These are phyloP conservation scores for Epipyxis sp. DNA, from an alignment of 108 stramenopile species.

Conservation along the genomic window DNA sequence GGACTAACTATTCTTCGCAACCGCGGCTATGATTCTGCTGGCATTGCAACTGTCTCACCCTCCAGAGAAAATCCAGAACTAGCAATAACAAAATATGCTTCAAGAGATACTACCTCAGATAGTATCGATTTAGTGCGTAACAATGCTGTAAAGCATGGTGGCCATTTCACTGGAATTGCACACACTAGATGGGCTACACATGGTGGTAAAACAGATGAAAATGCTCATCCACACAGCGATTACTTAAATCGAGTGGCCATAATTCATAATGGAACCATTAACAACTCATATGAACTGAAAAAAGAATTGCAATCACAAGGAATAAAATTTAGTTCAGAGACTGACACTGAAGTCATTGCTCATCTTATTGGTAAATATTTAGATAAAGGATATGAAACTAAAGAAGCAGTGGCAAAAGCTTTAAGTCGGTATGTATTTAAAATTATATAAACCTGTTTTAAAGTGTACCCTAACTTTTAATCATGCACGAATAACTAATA, in stretches of 20 bases:
- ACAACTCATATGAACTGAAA: constrained; percentile 85
- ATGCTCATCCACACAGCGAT: constrained; percentile 97
- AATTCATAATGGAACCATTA: constrained; percentile 99
- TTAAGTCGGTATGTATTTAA: constrained; percentile 45
- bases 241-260: constrained; percentile 84
- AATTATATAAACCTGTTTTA: not conserved
- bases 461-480: not conserved
- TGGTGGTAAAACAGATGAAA: constrained; percentile 95
- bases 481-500: not conserved
- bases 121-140: constrained; percentile 75
- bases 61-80: constrained; percentile 39
- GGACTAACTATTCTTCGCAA: constrained; percentile 93
- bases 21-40: constrained; percentile 97
- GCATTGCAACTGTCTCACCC: constrained; percentile 77
- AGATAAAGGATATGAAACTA: constrained; percentile 44
- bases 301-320: constrained; percentile 72
- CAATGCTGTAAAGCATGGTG: constrained; percentile 58
- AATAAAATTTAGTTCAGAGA: constrained; percentile 80
- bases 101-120: constrained; percentile 82
- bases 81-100: constrained; percentile 84
- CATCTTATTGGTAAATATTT: constrained; percentile 81
- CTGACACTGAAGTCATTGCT: constrained; percentile 98
- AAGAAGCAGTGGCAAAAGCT: constrained; percentile 77
- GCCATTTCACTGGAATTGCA: constrained; percentile 86
- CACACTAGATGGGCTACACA: constrained; percentile 99